A percentile compares a stretch with the other conserved stretches of the same genome.
Conservation (phyloP, 345 rosid species). For the Citrus cavaleriei region DNA sequence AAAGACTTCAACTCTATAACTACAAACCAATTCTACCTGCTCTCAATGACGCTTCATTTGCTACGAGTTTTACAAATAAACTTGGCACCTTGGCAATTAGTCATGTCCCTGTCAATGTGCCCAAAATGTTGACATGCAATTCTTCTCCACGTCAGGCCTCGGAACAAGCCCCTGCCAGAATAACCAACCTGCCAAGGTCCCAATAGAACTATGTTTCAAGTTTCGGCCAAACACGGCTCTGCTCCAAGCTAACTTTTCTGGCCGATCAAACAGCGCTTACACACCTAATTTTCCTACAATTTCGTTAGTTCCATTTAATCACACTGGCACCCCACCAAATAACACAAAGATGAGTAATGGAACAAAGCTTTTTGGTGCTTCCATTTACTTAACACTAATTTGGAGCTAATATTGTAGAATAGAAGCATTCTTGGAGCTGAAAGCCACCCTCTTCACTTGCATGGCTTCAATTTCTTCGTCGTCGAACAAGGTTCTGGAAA, state of each 20-base stretch:
- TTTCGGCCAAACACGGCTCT: conserved; percentile 61
- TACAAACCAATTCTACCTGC: conserved; percentile 50
- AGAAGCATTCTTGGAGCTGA: conserved; percentile 70
- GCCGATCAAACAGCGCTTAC: conserved; percentile 48
- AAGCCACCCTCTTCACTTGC: conserved; percentile 75
- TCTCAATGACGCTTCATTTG: conserved; percentile 52
- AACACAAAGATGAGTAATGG: conserved; percentile 58
- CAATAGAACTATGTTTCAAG: conserved; percentile 58
- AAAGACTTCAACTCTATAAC: conserved; percentile 28
- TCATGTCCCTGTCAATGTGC: conserved; percentile 54
- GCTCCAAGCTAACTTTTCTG: conserved; percentile 55
- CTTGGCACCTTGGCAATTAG: conserved; percentile 45
- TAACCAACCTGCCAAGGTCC: conserved; percentile 72
- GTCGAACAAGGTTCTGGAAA: conserved; percentile 74
- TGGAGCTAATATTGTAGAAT: conserved; percentile 64
- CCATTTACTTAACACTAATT: conserved; percentile 45
- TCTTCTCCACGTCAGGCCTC: conserved; percentile 53
- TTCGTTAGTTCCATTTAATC: conserved; percentile 46
- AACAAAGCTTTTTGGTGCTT: conserved; percentile 52
- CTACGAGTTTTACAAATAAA: conserved; percentile 38
- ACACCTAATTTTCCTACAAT: conserved; percentile 39
- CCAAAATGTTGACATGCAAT: conserved; percentile 36
- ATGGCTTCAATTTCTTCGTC: conserved; percentile 70
- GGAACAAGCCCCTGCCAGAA: conserved; percentile 54
- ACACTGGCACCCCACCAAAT: conserved; percentile 53